Percentiles rank a stretch among this genome's conserved stretches.
These are phyloP conservation scores for Coix lacrymajobi DNA, from an alignment of 176 grass and related monocot species.

Conservation along the genomic window DNA sequence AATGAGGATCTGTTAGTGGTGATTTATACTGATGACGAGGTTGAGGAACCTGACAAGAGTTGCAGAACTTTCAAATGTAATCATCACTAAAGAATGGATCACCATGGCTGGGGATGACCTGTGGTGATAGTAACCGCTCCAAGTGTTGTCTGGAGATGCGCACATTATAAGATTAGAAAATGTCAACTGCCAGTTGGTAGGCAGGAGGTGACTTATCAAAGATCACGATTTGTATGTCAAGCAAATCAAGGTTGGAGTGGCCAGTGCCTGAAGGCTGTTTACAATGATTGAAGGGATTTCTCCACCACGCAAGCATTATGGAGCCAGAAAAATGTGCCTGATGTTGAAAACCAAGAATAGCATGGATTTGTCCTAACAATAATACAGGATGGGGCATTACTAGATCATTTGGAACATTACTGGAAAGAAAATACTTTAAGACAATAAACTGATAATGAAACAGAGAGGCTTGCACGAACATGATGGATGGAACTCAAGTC, in stretches of 20 bases:
- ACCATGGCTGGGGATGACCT: slow-evolving; percentile 45
- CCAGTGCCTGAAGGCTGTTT: background rate
- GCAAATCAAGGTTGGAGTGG: slow-evolving; percentile 19
- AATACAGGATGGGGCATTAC: slow-evolving; percentile 25
- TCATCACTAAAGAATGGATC: slow-evolving; percentile 40
- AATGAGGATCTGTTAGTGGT: slow-evolving; percentile 16
- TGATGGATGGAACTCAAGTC: slow-evolving; percentile 31
- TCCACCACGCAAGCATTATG: slow-evolving; percentile 4
- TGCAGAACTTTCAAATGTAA: slow-evolving; percentile 27
- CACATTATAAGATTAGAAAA: slow-evolving; percentile 34
- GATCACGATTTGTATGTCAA: slow-evolving; percentile 30
- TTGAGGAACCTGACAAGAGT: background rate
- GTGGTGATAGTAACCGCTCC: slow-evolving; percentile 28
- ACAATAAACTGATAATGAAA: slow-evolving; percentile 27
- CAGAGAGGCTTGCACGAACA: slow-evolving; percentile 44
- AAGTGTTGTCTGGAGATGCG: slow-evolving; percentile 11
- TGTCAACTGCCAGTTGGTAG: slow-evolving; percentile 42
- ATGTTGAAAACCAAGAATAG: slow-evolving; percentile 12
- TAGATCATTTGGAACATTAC: slow-evolving; percentile 27
- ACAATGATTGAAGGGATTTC: slow-evolving; percentile 30
- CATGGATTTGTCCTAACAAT: slow-evolving; percentile 37
- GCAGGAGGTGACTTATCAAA: slow-evolving; percentile 16
- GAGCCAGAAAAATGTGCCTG: slow-evolving; percentile 8
- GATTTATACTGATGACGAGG: slow-evolving; percentile 50
- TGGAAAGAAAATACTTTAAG: slow-evolving; percentile 21